A percentile compares a stretch with the other conserved stretches of the same genome.
Evolutionary conservation across 2,329 filamentous ascomycete genomes (phyloP).

Genomic region (Colletotrichum sp.): DNA sequence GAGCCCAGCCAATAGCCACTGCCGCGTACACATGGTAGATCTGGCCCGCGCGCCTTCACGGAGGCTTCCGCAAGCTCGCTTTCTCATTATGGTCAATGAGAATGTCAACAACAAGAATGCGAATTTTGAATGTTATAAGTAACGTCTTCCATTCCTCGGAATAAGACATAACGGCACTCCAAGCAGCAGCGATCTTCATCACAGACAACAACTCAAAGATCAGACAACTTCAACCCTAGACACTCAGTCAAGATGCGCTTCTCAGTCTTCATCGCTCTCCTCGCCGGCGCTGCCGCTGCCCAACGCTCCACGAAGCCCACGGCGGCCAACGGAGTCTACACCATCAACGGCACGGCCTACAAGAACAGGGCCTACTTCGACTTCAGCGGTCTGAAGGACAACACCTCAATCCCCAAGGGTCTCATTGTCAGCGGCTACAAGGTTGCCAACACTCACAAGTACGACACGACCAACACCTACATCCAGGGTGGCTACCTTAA

Average conservation of each 20-base stretch:
- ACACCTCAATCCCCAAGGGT: slow-evolving; percentile 22
- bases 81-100: not conserved
- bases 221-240: not conserved
- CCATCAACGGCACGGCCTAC: not conserved
- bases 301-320: not conserved
- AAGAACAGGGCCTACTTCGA: slow-evolving; percentile 4
- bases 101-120: not conserved
- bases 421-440: slow-evolving; percentile 26
- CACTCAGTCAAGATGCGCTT: not conserved
- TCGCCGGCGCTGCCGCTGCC: not conserved
- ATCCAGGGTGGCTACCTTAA: slow-evolving; percentile 32
- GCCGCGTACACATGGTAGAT: not conserved
- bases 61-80: not conserved
- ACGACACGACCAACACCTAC: slow-evolving; percentile 15
- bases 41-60: not conserved
- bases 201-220: not conserved
- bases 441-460: slow-evolving; percentile 17
- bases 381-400: not conserved
- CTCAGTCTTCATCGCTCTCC: not conserved
- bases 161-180: not conserved
- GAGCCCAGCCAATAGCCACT: not conserved
- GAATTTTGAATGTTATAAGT: not conserved
- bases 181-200: not conserved
- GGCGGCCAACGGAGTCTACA: not conserved
- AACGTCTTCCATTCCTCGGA: not conserved